Evolutionary conservation across 805 yeast genomes (phyloP).

Genomic region (Dipodascus albidus): DNA sequence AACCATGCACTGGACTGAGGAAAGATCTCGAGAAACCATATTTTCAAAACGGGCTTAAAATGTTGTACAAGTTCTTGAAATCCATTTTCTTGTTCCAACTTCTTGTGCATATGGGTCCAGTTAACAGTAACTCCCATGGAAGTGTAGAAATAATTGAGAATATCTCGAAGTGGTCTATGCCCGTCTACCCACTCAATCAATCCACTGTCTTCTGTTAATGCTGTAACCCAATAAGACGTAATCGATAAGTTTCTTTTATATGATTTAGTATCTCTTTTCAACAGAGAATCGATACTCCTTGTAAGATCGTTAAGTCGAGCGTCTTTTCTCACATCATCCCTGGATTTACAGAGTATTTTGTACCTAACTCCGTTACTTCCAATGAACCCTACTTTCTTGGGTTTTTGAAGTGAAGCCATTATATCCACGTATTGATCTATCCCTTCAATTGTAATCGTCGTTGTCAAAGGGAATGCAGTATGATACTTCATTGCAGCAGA

Average conservation of each 20-base stretch:
- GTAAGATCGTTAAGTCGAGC: conserved; percentile 91
- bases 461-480: conserved; percentile 33
- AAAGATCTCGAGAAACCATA: conserved; percentile 81
- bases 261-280: conserved; percentile 58
- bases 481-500: conserved; percentile 31
- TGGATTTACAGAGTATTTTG: conserved; percentile 67
- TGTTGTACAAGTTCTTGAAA: conserved; percentile 27
- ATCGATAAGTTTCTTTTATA: conserved; percentile 60
- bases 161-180: conserved; percentile 58
- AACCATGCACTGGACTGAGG: conserved; percentile 90
- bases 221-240: conserved; percentile 78
- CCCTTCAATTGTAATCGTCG: conserved; percentile 27
- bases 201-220: conserved; percentile 78
- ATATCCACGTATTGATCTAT: conserved; percentile 62
- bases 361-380: conserved; percentile 75
- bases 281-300: conserved; percentile 66
- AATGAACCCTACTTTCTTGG: conserved; percentile 58
- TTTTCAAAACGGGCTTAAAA: conserved; percentile 46
- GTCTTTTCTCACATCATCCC: conserved; percentile 91
- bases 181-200: conserved; percentile 82
- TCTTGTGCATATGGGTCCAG: conserved; percentile 18
- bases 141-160: conserved; percentile 36
- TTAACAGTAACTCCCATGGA: conserved; percentile 28
- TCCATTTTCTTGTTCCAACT: conserved; percentile 25
- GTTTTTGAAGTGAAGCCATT: conserved; percentile 76